A percentile compares a stretch with the other conserved stretches of the same genome.
phyloP scores from a whole-genome alignment of 352 stramenopile species.

The Pilasporangium apinafurcum region DNA sequence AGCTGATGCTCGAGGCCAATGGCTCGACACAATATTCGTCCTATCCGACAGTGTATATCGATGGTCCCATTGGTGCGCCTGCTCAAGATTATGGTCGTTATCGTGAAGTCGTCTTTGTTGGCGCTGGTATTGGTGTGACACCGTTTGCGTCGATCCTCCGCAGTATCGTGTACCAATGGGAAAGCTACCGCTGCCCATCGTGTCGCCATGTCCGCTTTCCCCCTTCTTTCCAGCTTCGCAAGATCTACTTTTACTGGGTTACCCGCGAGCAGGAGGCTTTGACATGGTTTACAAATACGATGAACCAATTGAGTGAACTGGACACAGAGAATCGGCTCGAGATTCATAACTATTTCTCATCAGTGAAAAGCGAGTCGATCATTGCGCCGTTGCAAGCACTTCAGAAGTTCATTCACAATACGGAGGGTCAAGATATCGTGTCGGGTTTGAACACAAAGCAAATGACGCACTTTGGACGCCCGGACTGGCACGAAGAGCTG shows the following conservation, averaged over 20 bases:
- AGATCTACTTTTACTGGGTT: constrained; percentile 87
- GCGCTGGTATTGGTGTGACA: constrained; percentile 64
- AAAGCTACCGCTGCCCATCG: constrained; percentile 43
- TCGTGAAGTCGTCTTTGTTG: constrained; percentile 58
- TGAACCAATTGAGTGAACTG: constrained; percentile 73
- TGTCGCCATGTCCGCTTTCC: constrained; percentile 56
- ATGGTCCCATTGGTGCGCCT: constrained; percentile 51
- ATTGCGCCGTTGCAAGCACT: constrained; percentile 56
- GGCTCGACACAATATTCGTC: constrained; percentile 14
- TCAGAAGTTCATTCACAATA: constrained; percentile 69
- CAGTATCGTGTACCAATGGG: constrained; percentile 63
- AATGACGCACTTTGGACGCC: constrained; percentile 66
- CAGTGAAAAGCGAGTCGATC: constrained; percentile 49
- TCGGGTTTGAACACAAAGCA: constrained; percentile 68
- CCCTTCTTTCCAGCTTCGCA: constrained; percentile 56
- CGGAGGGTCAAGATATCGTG: constrained; percentile 62
- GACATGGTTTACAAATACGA: constrained; percentile 75
- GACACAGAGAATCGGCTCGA: constrained; percentile 70
- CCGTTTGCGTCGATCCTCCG: constrained; percentile 66
- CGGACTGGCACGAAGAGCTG: constrained; percentile 70
- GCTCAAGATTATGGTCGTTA: constrained; percentile 61
- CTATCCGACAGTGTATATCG: constrained; percentile 47
- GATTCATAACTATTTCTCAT: constrained; percentile 83
- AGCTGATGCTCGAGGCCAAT: constrained; percentile 21
- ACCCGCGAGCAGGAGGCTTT: constrained; percentile 66